These are phyloP conservation scores for Trichoderma virens DNA, from an alignment of 495 filamentous ascomycete species.

Conservation along the genomic window DNA sequence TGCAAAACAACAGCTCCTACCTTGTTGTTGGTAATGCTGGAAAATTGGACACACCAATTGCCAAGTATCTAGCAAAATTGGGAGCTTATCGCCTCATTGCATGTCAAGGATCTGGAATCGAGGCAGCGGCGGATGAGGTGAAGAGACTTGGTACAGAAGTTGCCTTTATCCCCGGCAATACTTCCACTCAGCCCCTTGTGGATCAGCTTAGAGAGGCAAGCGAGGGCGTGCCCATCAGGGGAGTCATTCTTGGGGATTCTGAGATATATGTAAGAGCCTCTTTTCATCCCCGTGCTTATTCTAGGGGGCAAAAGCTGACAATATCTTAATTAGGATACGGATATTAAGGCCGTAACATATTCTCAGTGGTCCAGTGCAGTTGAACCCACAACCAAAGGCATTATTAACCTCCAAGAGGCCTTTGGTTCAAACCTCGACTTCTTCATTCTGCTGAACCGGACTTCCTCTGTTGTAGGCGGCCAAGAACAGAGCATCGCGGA, in stretches of 20 bases:
- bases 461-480: slow-evolving; percentile 37
- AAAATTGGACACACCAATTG: slow-evolving; percentile 42
- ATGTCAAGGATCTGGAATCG: neutral
- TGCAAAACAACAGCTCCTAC: slow-evolving; percentile 23
- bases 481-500: slow-evolving; percentile 41
- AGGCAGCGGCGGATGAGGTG: neutral
- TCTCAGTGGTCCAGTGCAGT: slow-evolving; percentile 25
- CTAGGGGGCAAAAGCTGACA: slow-evolving; percentile 4
- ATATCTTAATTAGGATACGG: slow-evolving; percentile 17
- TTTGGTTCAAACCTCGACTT: slow-evolving; percentile 43
- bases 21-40: slow-evolving; percentile 43
- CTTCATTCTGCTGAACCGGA: slow-evolving; percentile 48
- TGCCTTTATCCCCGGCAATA: neutral
- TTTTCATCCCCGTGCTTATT: neutral
- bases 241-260: slow-evolving; percentile 23
- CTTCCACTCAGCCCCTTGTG: neutral
- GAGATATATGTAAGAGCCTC: slow-evolving; percentile 23
- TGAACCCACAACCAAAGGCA: slow-evolving; percentile 26
- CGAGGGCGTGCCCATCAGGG: slow-evolving; percentile 14
- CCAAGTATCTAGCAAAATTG: slow-evolving; percentile 35
- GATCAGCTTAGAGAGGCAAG: neutral
- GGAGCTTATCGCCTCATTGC: slow-evolving; percentile 37
- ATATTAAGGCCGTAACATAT: slow-evolving; percentile 29
- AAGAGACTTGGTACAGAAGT: neutral
- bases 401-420: slow-evolving; percentile 23